Percentiles rank a stretch among this genome's conserved stretches.
Conservation (phyloP, 2,329 filamentous ascomycete genomes). For the Aureobasidium musti region DNA sequence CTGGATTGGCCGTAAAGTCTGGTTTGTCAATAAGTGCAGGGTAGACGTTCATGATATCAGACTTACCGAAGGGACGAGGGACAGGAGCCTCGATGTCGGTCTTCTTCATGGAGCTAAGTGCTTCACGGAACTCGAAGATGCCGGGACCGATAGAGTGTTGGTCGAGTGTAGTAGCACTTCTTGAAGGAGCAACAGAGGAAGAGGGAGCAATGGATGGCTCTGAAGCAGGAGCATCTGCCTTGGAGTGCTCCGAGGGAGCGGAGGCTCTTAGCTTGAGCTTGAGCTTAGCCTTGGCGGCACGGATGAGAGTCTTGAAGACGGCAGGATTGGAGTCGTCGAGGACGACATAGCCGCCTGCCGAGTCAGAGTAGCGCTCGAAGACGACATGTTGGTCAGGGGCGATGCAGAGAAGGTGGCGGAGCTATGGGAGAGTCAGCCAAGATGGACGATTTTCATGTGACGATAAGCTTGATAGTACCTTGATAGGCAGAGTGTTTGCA, state of each 20-base stretch:
- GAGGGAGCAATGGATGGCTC: conserved; percentile 32
- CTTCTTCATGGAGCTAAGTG: conserved; percentile 35
- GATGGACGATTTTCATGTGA: conserved; percentile 6
- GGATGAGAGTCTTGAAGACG: conserved; percentile 95
- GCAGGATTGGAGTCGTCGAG: conserved; percentile 75
- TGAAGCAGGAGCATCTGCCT: conserved; percentile 16
- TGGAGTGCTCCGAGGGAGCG: conserved; percentile 33
- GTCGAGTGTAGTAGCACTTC: conserved; percentile 30
- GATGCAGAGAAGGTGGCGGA: conserved; percentile 69
- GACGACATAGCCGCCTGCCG: conserved; percentile 74
- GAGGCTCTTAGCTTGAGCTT: conserved; percentile 78
- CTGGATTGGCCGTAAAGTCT: conserved; percentile 35
- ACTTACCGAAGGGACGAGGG: conserved; percentile 43
- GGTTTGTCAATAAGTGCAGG: neutral
- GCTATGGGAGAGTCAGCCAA: conserved; percentile 51
- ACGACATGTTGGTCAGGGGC: conserved; percentile 62
- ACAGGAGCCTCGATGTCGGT: conserved; percentile 46
- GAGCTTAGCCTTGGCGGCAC: conserved; percentile 95
- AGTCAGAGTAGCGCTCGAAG: conserved; percentile 95
- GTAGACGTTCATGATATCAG: too few species aligned
- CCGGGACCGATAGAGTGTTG: conserved; percentile 40
- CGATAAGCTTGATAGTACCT: conserved; percentile 57
- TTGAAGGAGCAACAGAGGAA: conserved; percentile 37
- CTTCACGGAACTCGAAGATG: conserved; percentile 45
- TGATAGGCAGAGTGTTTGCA: conserved; percentile 71